Conservation (phyloP, 257 asterid genomes). For the Solanum ossicruentum region DNA sequence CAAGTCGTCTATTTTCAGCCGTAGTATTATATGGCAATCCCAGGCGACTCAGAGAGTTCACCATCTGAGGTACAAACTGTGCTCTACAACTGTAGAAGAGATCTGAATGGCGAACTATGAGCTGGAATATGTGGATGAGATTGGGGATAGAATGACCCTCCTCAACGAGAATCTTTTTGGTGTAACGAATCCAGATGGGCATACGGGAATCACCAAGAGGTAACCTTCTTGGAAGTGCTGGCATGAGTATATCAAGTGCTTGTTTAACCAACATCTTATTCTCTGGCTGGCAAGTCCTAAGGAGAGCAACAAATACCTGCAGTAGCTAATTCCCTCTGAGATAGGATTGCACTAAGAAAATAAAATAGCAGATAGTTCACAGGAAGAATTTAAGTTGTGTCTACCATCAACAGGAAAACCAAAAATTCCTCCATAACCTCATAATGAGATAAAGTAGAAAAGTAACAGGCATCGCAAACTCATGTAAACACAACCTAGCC, state of each 20-base stretch:
- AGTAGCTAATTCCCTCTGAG: slow-evolving; percentile 4
- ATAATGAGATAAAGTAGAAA: neutral
- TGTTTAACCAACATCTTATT: slow-evolving; percentile 93
- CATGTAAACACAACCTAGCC: neutral
- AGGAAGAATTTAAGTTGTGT: neutral
- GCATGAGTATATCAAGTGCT: slow-evolving; percentile 99
- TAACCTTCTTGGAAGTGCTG: slow-evolving; percentile 96
- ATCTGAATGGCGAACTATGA: slow-evolving; percentile 97
- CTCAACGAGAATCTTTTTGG: slow-evolving; percentile 94
- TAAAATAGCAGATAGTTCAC: neutral
- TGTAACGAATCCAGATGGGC: slow-evolving; percentile 99
- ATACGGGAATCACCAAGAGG: slow-evolving; percentile 98
- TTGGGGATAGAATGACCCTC: slow-evolving; percentile 98
- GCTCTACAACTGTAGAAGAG: slow-evolving; percentile 99
- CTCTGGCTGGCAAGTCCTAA: slow-evolving; percentile 98
- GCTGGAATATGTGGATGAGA: slow-evolving; percentile 98
- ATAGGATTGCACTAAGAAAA: neutral
- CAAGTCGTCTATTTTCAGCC: slow-evolving; percentile 97
- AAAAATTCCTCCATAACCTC: neutral
- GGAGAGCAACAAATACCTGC: slow-evolving; percentile 97
- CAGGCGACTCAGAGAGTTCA: slow-evolving; percentile 94
- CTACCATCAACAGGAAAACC: neutral
- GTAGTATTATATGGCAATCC: slow-evolving; percentile 95
- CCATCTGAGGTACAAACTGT: slow-evolving; percentile 99
- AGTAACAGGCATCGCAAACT: neutral